Evolutionary conservation across 2,329 filamentous ascomycete species (phyloP), one percentile per base, ranked within the genome.

Genomic region (Chaetomium olivaceum): DNA sequence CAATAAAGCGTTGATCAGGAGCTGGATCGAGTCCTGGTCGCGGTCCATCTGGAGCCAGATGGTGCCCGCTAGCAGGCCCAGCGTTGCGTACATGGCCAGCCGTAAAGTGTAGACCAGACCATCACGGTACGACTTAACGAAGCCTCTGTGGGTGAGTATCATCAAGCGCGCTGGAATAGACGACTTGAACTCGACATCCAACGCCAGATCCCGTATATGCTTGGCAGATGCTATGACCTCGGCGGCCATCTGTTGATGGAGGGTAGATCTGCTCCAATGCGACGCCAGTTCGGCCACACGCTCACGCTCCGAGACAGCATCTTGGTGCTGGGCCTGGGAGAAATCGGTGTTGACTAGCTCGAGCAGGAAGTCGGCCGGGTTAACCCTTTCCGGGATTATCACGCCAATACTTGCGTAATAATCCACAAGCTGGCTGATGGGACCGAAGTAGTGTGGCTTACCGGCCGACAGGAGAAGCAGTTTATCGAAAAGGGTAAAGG

Each of bases 401-500:
- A 58, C 56, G 56, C 56, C 56, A n/a, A 58, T 58, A 25, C 36
- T 46, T 1, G 56, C 21, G 56, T 58, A 58, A 21, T 58, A 58
- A 21, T 58, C 56, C 1, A 58, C 27, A 12, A 58, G 14, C 56
- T 27, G 56, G 56, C 36, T 46, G 23, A 46, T 46, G 36, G 56
- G 12, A 14, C 36, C 56, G 36, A 58, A 58, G 36, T 58, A 58
- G 21, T 58, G 56, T 5, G 56, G 25, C 25, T 58, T 58, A 14
- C 56, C 56, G 3, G 56, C 36, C 16, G 56, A 58, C 2, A 58
- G 23, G 21, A 46, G 56, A 4, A 58, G 36, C 2, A 58, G 36
- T 19, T 58, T 58, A 33, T 46, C 56, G n/a, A 58, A 58, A 3
- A 58, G 56, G 33, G 19, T 19, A n/a, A 58, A 58, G 36, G 56